phyloP scores from a whole-genome alignment of 2,329 filamentous ascomycete genomes.

The Metarhizium anisopliae region DNA sequence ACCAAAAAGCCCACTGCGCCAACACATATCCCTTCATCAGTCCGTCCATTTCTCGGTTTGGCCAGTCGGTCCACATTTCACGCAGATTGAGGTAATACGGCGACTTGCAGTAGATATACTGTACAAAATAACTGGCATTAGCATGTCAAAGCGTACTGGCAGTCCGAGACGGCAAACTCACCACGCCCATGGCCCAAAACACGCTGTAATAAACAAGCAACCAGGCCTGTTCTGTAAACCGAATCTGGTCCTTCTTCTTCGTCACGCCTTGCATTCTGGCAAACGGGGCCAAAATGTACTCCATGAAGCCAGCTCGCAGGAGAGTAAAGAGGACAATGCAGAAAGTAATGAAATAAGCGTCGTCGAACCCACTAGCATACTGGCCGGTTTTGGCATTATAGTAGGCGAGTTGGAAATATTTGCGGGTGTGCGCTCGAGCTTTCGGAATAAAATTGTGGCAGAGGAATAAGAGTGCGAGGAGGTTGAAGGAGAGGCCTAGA shows the following conservation, averaged over 20 bases:
- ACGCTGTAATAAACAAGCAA: constrained; percentile 72
- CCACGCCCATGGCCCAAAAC: constrained; percentile 79
- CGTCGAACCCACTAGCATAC: constrained; percentile 72
- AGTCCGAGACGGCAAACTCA: constrained; percentile 36
- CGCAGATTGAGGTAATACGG: constrained; percentile 69
- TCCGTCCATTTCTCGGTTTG: constrained; percentile 65
- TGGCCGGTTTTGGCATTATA: constrained; percentile 57
- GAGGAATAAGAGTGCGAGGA: constrained; percentile 73
- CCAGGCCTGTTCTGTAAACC: constrained; percentile 95
- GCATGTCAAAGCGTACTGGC: neutral
- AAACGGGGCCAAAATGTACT: constrained; percentile 75
- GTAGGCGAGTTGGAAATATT: constrained; percentile 84
- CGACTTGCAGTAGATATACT: constrained; percentile 77
- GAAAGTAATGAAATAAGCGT: constrained; percentile 66
- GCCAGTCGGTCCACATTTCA: constrained; percentile 81
- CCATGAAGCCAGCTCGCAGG: constrained; percentile 74
- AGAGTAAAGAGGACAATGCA: constrained; percentile 83
- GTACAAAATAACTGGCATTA: neutral
- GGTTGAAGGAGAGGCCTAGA: constrained; percentile 71
- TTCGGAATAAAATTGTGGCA: constrained; percentile 77
- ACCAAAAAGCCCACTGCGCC: constrained; percentile 83
- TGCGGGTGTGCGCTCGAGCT: constrained; percentile 67
- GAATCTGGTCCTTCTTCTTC: constrained; percentile 65
- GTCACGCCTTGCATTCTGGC: constrained; percentile 64
- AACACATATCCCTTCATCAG: constrained; percentile 85